These are phyloP conservation scores for Mycena amicta DNA, from an alignment of 768 basidiomycete genomes.

Conservation along the genomic window DNA sequence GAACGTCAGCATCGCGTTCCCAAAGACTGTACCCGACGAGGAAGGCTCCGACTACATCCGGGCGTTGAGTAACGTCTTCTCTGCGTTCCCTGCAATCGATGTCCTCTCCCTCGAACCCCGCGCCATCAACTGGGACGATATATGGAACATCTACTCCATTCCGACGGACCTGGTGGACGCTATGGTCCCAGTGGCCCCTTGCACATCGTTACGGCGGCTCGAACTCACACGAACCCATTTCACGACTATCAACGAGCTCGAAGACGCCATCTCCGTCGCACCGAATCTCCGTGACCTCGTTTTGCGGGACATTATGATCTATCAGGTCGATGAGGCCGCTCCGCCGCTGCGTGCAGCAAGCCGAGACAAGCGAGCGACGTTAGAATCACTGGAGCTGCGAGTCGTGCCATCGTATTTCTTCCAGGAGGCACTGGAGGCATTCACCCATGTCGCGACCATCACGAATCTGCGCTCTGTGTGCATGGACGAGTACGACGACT, in stretches of 20 bases:
- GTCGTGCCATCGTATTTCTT: neutral
- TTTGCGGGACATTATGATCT: neutral
- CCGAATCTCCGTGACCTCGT: neutral
- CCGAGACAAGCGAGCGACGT: neutral
- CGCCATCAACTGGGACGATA: neutral
- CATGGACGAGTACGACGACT: constrained; percentile 1
- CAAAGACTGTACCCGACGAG: neutral
- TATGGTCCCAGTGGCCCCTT: neutral
- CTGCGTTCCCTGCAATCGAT: neutral
- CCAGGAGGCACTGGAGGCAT: neutral
- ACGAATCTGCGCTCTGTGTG: neutral
- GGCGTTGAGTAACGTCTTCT: neutral
- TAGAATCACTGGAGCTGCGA: neutral
- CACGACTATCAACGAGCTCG: neutral
- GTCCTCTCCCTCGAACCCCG: neutral
- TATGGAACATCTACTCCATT: neutral
- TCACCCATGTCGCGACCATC: neutral
- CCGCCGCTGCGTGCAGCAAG: neutral
- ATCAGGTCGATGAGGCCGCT: neutral
- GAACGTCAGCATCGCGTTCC: neutral
- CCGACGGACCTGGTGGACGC: neutral
- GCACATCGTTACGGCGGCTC: neutral
- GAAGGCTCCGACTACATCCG: neutral
- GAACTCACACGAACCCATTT: neutral
- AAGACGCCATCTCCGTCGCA: neutral